Evolutionary conservation across 495 filamentous ascomycete genomes (phyloP), one percentile per base, ranked within the genome.

Genomic region (Pseudevernia furfuracea): DNA sequence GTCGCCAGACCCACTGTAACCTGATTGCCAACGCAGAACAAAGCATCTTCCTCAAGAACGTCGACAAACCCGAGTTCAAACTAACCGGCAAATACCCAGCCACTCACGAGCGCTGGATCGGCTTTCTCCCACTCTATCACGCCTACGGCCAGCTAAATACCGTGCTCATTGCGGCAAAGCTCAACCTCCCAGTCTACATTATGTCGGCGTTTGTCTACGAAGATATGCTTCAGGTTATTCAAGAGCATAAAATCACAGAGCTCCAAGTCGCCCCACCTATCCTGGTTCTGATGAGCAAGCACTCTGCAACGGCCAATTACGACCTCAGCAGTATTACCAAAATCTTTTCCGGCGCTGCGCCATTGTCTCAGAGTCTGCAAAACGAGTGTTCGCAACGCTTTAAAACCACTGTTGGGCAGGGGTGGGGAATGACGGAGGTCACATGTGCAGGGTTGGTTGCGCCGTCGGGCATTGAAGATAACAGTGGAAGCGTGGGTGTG

Each of bases 41-140:
- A 59, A 36, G 21, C 15, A 41, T 19, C 66, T 85, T 65, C 79
- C 81, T 74, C 71, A 82, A 21, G 76, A 74, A 21, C 74, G 76
- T 36, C 81, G 78, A 14, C 89, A 95, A 58, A 79, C 76, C 2
- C 74, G 76, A 6, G 77, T 87, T 59, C 72, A 89, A 64, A 78
- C 52, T 15, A 8, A 55, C 52, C 4, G 52, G 52, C 7, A 55
- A 55, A 34, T 55, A 55, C 25, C 69, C 11, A 30, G 28, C 21
- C 84, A 84, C 73, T 74, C 84, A 59, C 81, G 83, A 23, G 83
- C 85, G 7, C 66, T 74, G 36, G 84, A 87, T 74, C 81, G 84
- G 1, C 74, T 86, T 97, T 64, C 71, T 97, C n/a, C 82, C 94
- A 0, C 96, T 98, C 72, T 97, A 93, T 76, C 93, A 97, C 75